Evolutionary conservation across 805 yeast species (phyloP), one percentile per base, ranked within the genome.

Genomic region (Jamesozyma gamospora): DNA sequence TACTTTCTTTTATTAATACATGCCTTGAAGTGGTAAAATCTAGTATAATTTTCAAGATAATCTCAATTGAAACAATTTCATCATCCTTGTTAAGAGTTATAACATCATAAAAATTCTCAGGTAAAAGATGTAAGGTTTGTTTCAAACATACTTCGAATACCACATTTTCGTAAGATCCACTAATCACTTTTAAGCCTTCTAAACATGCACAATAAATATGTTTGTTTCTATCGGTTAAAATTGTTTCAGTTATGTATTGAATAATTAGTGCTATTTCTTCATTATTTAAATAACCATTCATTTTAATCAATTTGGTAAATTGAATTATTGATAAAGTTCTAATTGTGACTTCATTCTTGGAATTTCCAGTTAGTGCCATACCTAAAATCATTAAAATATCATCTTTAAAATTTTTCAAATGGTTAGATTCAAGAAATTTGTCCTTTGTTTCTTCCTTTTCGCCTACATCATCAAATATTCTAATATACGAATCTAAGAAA

Each of bases 311-410:
- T 37, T 75, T 74, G 0, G 77, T 68, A 37, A 86, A 67, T 34
- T 82, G 83, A 39, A 74, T 74, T 24, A 82, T 64, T 1, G 92
- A 74, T 31, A 80, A 63, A 21, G 81, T 69, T 50, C 86, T 70
- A 41, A 86, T 66, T 1, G 87, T 74, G 10, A 77, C 78, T 50
- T 84, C 95, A 25, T 74, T 62, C 27, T 69, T 70, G 0, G 94
- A 76, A 0, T 83, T 70, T 0, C 81, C 71, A 54, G 80, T 73
- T 36, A 88, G 65, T 4, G 84, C 70, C 51, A 75, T 79, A n/a
- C 87, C 77, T 47, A 85, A 57, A 32, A 80, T 64, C 39, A 78
- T 74, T 25, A 87, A 60, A 13, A 88, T 64, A 30, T 77, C 77
- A 50, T 87, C 95, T 45, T 82, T 78, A 55, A 63, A 72, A 7